phyloP scores from a whole-genome alignment of 2,329 filamentous ascomycete genomes.

The Aspergillus sclerotialis region DNA sequence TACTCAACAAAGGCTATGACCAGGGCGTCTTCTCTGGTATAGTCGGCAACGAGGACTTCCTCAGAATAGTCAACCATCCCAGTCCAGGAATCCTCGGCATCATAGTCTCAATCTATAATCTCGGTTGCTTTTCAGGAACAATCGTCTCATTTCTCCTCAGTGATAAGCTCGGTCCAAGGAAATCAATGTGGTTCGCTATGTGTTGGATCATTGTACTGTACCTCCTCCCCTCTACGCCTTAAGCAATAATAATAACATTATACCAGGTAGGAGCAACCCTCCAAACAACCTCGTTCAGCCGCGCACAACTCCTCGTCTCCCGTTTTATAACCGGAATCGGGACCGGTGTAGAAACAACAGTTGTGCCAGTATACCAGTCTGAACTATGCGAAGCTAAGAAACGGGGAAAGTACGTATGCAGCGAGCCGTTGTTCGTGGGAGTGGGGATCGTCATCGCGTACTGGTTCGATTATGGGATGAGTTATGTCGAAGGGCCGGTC shows the following conservation, averaged over 20 bases:
- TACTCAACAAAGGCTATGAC: conserved; percentile 36
- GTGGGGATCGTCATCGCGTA: conserved; percentile 31
- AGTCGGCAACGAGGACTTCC: conserved; percentile 40
- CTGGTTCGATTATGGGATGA: conserved; percentile 30
- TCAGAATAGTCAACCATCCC: conserved; percentile 33
- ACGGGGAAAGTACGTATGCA: conserved; percentile 38
- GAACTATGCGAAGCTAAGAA: conserved; percentile 40
- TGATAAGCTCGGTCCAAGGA: conserved; percentile 24
- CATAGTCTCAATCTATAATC: conserved; percentile 39
- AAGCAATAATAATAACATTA: too few relatives aligned
- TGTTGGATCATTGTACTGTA: conserved; percentile 22
- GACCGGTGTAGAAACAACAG: conserved; percentile 39
- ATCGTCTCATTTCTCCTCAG: conserved; percentile 25
- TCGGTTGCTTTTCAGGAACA: conserved; percentile 35
- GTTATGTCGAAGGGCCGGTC: conserved; percentile 32
- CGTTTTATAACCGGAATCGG: conserved; percentile 46
- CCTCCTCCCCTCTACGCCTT: too few relatives aligned
- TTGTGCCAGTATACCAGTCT: conserved; percentile 37
- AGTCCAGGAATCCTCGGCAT: conserved; percentile 33
- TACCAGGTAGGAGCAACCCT: conserved; percentile 30
- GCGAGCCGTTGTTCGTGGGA: conserved; percentile 33
- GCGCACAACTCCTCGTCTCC: conserved; percentile 33
- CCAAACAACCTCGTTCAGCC: conserved; percentile 26
- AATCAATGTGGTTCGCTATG: conserved; percentile 30
- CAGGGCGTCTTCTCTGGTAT: conserved; percentile 46